Conservation (phyloP, 164 flowering plant genomes). For the Warburgia ugandensis region DNA sequence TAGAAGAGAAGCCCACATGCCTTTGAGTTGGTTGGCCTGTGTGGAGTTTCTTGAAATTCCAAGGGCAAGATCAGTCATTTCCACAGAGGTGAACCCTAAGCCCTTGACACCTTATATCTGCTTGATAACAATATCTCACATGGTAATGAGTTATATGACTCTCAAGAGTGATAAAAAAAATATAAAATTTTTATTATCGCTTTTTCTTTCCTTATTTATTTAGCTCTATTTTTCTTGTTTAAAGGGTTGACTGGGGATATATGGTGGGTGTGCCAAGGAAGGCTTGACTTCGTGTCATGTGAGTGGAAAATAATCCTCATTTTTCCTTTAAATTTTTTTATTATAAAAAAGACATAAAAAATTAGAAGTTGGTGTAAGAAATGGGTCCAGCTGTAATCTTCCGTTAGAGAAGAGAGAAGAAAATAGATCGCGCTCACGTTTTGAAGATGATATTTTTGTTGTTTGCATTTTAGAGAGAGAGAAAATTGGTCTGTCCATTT, state of each 20-base stretch:
- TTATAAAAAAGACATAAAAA: conserved; percentile 1
- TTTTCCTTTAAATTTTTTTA: neutral
- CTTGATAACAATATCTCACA: neutral
- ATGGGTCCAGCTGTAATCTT: conserved; percentile 9
- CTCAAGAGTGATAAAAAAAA: neutral
- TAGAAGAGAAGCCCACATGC: too few species aligned
- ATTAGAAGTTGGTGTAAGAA: conserved; percentile 21
- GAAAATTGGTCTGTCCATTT: conserved; percentile 4
- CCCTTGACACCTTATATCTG: too few species aligned
- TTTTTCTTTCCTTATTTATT: too few species aligned
- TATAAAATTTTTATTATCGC: too few species aligned
- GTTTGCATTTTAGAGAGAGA: conserved; percentile 23
- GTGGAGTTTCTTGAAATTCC: too few species aligned
- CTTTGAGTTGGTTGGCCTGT: too few species aligned
- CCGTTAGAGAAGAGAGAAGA: neutral
- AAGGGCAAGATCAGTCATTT: too few species aligned
- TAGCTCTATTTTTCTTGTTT: neutral
- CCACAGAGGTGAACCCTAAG: too few species aligned
- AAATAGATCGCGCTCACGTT: conserved; percentile 14
- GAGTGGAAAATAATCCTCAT: neutral
- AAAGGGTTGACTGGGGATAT: neutral
- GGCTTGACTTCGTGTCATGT: neutral
- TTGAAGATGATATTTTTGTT: conserved; percentile 14
- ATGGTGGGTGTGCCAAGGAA: neutral
- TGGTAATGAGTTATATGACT: neutral